Conservation (phyloP, 1,284 basidiomycete genomes). For the Moesziomyces sp. region DNA sequence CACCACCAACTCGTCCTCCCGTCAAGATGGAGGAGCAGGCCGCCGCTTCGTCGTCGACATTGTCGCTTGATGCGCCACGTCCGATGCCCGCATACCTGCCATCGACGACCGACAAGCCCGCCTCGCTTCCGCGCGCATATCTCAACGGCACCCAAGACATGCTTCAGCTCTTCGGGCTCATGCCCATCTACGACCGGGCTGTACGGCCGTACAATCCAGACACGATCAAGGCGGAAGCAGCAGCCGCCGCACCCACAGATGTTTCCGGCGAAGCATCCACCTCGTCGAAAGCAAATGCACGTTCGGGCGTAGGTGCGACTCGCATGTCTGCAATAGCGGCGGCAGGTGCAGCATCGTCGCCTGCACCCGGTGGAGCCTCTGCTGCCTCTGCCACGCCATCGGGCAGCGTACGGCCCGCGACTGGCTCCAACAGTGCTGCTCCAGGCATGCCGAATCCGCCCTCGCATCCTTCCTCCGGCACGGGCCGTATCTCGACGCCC, state of each 20-base stretch:
- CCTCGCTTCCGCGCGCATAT: slow-evolving; percentile 27
- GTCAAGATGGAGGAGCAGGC: slow-evolving; percentile 21
- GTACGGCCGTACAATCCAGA: slow-evolving; percentile 55
- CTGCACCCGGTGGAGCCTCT: background rate
- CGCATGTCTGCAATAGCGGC: background rate
- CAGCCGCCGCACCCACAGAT: slow-evolving; percentile 1
- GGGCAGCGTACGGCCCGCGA: slow-evolving; percentile 3
- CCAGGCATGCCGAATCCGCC: slow-evolving; percentile 10
- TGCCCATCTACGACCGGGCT: slow-evolving; percentile 57
- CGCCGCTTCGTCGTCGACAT: slow-evolving; percentile 12
- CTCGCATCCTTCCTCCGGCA: slow-evolving; percentile 24
- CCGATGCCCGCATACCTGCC: slow-evolving; percentile 33
- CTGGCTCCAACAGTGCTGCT: background rate
- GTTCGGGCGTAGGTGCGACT: background rate
- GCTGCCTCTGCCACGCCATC: slow-evolving; percentile 9
- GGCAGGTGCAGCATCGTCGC: background rate
- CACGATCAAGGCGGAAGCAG: slow-evolving; percentile 20
- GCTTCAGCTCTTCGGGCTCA: slow-evolving; percentile 49
- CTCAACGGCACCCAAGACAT: slow-evolving; percentile 60
- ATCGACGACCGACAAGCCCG: slow-evolving; percentile 31
- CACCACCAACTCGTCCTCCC: background rate
- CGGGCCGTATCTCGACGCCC: slow-evolving; percentile 39
- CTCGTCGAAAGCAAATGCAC: too few species aligned
- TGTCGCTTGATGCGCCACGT: background rate
- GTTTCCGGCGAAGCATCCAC: too few species aligned